A percentile compares a stretch with the other conserved stretches of the same genome.
phyloP scores from a whole-genome alignment of 345 rosid genomes.

The Gossypium rotundifolium region DNA sequence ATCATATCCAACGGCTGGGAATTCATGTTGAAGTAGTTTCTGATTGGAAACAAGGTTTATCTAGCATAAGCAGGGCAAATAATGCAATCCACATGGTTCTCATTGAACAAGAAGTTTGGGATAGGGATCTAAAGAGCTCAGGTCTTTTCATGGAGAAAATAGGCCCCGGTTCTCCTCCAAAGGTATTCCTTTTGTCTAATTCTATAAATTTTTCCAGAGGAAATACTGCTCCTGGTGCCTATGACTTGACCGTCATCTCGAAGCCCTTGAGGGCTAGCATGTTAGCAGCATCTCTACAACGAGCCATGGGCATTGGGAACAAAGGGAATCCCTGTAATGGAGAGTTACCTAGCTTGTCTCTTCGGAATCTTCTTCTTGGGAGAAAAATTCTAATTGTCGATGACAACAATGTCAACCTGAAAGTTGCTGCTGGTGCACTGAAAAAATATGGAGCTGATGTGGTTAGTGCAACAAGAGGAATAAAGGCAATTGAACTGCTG shows the following conservation, averaged over 20 bases:
- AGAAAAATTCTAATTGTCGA: constrained; percentile 78
- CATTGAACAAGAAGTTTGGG: constrained; percentile 86
- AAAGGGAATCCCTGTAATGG: constrained; percentile 50
- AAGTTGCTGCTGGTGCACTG: constrained; percentile 88
- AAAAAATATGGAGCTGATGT: constrained; percentile 92
- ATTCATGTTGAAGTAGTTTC: constrained; percentile 60
- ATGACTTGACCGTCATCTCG: constrained; percentile 44
- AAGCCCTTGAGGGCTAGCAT: constrained; percentile 87
- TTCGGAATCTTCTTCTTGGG: constrained; percentile 64
- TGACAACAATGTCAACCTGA: constrained; percentile 84
- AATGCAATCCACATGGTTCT: constrained; percentile 47
- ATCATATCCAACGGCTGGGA: constrained; percentile 77
- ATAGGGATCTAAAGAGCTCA: constrained; percentile 37
- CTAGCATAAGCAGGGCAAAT: constrained; percentile 27
- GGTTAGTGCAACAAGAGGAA: constrained; percentile 64
- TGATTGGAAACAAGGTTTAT: constrained; percentile 42
- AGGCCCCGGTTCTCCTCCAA: constrained; percentile 32
- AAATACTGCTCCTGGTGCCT: constrained; percentile 20
- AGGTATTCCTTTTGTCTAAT: constrained; percentile 56
- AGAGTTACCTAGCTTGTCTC: constrained; percentile 50
- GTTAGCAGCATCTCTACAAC: constrained; percentile 73
- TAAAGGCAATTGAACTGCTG: constrained; percentile 53
- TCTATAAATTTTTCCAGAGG: constrained; percentile 34
- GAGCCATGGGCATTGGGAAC: constrained; percentile 66
- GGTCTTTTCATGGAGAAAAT: constrained; percentile 37